Conservation (phyloP, 2,329 filamentous ascomycete species). For the Pestalotiopsis sp. region DNA sequence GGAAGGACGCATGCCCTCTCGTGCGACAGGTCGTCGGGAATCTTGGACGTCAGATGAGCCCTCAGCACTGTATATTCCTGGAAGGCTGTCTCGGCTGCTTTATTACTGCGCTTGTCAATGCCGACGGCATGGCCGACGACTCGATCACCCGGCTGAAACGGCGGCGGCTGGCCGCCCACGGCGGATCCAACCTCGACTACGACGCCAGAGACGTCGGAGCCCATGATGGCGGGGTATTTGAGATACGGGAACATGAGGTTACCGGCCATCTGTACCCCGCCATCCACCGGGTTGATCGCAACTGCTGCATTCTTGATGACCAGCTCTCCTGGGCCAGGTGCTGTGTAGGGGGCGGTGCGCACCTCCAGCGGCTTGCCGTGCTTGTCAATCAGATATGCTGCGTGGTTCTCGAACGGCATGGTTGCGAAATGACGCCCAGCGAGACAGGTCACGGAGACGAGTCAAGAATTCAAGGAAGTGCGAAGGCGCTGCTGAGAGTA, state of each 20-base stretch:
- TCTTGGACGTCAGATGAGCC: conserved; percentile 4
- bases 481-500: too few species aligned
- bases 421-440: too few species aligned
- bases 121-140: conserved; percentile 55
- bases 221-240: conserved; percentile 42
- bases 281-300: conserved; percentile 60
- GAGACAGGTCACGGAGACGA: too few species aligned
- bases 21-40: conserved; percentile 2
- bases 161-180: conserved; percentile 39
- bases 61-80: neutral
- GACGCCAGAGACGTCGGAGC: conserved; percentile 56
- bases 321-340: conserved; percentile 24
- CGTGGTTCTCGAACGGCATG: neutral
- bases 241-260: conserved; percentile 15
- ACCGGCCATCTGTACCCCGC: conserved; percentile 47
- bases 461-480: too few species aligned
- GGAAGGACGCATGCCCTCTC: conserved; percentile 9
- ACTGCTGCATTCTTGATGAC: conserved; percentile 39
- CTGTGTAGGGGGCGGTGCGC: neutral
- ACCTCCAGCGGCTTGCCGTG: conserved; percentile 1
- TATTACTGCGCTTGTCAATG: conserved; percentile 7
- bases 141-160: conserved; percentile 52
- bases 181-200: conserved; percentile 52
- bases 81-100: neutral
- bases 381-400: neutral